Evolutionary conservation across 148 eudicot species (phyloP).

Genomic region (Camellia sinensis): DNA sequence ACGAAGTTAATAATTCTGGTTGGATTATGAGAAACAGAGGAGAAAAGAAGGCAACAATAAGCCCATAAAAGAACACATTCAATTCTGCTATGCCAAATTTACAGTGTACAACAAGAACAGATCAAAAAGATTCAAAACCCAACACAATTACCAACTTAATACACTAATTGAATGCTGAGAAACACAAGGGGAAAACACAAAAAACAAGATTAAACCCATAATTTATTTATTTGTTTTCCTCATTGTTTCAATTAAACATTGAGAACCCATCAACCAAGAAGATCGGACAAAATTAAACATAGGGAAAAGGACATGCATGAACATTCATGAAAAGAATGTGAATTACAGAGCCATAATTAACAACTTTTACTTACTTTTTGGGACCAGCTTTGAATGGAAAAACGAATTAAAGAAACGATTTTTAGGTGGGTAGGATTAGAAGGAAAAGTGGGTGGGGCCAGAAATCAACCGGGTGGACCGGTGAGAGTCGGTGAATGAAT

Average conservation of each 20-base stretch:
- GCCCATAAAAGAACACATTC: not conserved
- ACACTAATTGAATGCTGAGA: not conserved
- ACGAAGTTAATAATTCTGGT: not conserved
- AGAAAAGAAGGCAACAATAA: not conserved
- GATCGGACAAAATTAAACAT: not conserved
- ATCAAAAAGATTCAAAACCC: too few relatives aligned
- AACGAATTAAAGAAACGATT: not conserved
- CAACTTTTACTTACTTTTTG: not conserved
- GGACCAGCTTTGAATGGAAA: not conserved
- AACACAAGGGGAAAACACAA: not conserved
- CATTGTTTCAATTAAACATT: not conserved
- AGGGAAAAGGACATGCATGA: constrained; percentile 3
- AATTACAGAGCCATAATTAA: not conserved
- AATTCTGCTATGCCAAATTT: too few relatives aligned
- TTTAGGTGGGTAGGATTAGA: not conserved
- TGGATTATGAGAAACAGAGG: not conserved
- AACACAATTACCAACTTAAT: too few relatives aligned
- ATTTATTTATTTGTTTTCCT: too few relatives aligned
- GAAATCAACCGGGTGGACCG: not conserved
- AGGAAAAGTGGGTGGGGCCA: not conserved
- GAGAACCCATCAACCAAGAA: not conserved
- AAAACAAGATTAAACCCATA: not conserved
- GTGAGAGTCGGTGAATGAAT: not conserved
- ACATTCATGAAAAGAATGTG: not conserved
- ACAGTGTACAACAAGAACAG: too few relatives aligned